Conservation (phyloP, 176 grass and related monocot species). For the Canna indica region DNA sequence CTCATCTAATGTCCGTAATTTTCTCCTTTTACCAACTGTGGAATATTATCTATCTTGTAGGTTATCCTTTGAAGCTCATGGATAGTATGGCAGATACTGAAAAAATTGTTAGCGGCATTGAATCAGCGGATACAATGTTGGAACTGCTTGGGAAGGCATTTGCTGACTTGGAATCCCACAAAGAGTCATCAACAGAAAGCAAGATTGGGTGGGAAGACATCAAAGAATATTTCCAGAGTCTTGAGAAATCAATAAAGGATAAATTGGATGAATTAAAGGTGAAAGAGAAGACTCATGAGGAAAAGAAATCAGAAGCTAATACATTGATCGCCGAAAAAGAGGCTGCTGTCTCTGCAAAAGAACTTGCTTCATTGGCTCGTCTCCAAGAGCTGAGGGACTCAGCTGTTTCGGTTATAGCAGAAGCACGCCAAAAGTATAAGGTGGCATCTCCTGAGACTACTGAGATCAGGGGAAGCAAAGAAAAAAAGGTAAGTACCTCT, state of each 20-base stretch:
- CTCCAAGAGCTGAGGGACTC: conserved; percentile 69
- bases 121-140: conserved; percentile 33
- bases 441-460: conserved; percentile 63
- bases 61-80: not conserved
- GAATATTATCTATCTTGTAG: not conserved
- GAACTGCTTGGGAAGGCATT: conserved; percentile 66
- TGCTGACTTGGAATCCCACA: conserved; percentile 57
- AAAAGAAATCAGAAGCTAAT: conserved; percentile 35
- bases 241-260: conserved; percentile 56
- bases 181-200: conserved; percentile 43
- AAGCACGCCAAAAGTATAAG: conserved; percentile 60
- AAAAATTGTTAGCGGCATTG: conserved; percentile 24
- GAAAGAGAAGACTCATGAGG: conserved; percentile 51
- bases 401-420: conserved; percentile 55
- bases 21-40: not conserved
- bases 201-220: conserved; percentile 57
- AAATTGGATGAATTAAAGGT: conserved; percentile 65
- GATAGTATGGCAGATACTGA: conserved; percentile 21
- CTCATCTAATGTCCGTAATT: not conserved
- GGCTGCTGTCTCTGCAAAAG: conserved; percentile 52
- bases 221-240: conserved; percentile 46
- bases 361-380: conserved; percentile 41
- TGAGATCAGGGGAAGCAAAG: conserved; percentile 56
- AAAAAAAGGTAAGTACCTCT: conserved; percentile 61
- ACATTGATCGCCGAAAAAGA: conserved; percentile 63